Evolutionary conservation across 352 stramenopile species (phyloP), one percentile per base, ranked within the genome.

Genomic region (Phytophthora pluvialis): DNA sequence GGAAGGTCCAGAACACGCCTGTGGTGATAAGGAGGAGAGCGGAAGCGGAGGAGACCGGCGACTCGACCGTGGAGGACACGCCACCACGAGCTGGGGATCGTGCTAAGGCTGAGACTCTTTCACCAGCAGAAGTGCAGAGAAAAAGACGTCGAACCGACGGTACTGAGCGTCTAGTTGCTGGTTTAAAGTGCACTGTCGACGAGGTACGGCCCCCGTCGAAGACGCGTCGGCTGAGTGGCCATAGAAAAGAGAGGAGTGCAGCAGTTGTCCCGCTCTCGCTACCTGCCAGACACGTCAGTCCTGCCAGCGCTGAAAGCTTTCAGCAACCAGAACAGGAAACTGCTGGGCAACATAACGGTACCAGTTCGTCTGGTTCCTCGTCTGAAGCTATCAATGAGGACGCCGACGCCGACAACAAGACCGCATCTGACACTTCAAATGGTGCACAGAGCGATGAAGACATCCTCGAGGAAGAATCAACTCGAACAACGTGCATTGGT

Each of bases 121-220:
- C 50, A 28, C 33, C 26, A 1, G 45, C 54, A 12, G 33, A 65
- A 58, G n/a, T 35, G 21, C 26, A 49, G 28, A 60, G 13, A 26
- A 73, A 61, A 43, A 46, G 42, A 32, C 28, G 18, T 15, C 15
- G 36, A 16, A 43, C 15, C 16, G 38, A 31, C 28, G 49, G 26
- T 51, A 13, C 0, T 42, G 26, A 11, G 33, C 16, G 8, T 32
- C 1, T 12, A 16, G 28, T 11, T 31, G 15, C 16, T 10, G 51
- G 16, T 25, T 31, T 18, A 13, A 54, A 60, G 9, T 18, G 16
- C 4, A 26, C 28, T 25, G 11, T 31, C 4, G 52, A 70, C 11
- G 60, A 65, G 12, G 16, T 61, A 4, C 52, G 52, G 21, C 47
- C 32, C 13, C 65, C 53, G 10, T 49, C n/a, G 43, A 68, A 72